phyloP scores from a whole-genome alignment of 257 asterid genomes.

The Jacaranda mimosifolia region DNA sequence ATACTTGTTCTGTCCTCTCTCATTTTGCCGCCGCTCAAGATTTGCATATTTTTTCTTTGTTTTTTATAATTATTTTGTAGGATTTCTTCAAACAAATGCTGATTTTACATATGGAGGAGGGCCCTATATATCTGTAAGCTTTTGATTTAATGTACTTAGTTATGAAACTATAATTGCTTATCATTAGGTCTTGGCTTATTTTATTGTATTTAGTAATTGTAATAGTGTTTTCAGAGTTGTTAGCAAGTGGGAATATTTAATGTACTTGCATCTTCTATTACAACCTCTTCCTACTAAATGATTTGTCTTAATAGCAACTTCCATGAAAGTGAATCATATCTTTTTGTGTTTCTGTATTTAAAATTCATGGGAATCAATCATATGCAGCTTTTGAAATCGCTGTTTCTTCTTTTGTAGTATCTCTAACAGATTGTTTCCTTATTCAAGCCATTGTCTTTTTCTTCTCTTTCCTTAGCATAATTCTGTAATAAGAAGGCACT shows the following conservation, averaged over 20 bases:
- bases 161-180: no score
- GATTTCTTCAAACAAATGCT: constrained; percentile 25
- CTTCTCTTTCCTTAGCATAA: no score
- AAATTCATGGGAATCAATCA: no score
- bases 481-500: background rate
- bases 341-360: no score
- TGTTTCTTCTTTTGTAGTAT: no score
- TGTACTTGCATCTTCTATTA: constrained; percentile 32
- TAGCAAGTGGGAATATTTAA: constrained; percentile 20
- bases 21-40: no score
- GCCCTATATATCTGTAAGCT: constrained; percentile 32
- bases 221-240: constrained; percentile 12
- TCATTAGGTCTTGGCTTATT: background rate
- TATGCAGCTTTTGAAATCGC: no score
- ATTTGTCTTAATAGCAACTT: background rate
- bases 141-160: constrained; percentile 33
- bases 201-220: constrained; percentile 26
- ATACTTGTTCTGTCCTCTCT: no score
- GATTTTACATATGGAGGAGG: background rate
- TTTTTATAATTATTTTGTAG: background rate
- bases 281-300: constrained; percentile 9
- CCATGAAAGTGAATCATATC: no score
- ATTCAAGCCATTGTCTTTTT: no score
- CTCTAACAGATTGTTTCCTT: no score
- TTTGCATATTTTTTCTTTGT: no score